Base-by-base conservation (phyloP, 2,329 filamentous ascomycete species). In the Rosellinia necatrix region DNA sequence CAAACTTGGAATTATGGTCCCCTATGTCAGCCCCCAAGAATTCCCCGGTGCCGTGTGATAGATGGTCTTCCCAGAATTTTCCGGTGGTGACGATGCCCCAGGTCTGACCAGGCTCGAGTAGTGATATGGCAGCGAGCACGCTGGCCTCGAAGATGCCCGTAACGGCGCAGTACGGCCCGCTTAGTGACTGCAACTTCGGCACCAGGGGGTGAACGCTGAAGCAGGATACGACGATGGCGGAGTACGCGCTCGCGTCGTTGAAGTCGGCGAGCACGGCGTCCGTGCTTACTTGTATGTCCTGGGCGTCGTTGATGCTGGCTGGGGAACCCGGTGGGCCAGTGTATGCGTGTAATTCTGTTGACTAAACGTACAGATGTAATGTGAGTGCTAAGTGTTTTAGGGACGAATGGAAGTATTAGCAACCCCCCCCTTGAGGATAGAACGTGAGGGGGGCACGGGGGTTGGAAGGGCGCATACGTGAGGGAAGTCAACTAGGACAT, bases 11-110 rank as follows among this genome's bases (percentile, higher is more conserved):
- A 50, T 73, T 77, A 4, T 19, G 61, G 0, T 68, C 64, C 0
- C 71, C 67, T 4, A 74, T 69, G 2, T 72, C 67, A 4, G 74
- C 69, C 0, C 88, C 89, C 0, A 96, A 72, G 60, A 90, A 87
- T 0, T 74, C 70, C 2, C 75, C 74, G 0, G 94, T 87, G 0
- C 89, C 92, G 0, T 81, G 74, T 0, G 75, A 78, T 10, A 97
- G 76, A 30, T 94, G 86, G 0, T 77, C 72, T 67, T 93, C 88
- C 93, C 92, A 97, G 61, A 89, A 89, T 53, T 84, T 83, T 0
- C 92, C 92, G 0, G 93, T 97, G 4, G 89, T 93, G 4, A 97
- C 88, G 60, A 97, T 94, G 2, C 92, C 93, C 78, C 94, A 97
- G 42, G 75, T 77, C 62, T 84, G 72, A 63, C 59, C 2, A 58